phyloP scores from a whole-genome alignment of 2,329 filamentous ascomycete genomes.

The Diaporthe sp. region DNA sequence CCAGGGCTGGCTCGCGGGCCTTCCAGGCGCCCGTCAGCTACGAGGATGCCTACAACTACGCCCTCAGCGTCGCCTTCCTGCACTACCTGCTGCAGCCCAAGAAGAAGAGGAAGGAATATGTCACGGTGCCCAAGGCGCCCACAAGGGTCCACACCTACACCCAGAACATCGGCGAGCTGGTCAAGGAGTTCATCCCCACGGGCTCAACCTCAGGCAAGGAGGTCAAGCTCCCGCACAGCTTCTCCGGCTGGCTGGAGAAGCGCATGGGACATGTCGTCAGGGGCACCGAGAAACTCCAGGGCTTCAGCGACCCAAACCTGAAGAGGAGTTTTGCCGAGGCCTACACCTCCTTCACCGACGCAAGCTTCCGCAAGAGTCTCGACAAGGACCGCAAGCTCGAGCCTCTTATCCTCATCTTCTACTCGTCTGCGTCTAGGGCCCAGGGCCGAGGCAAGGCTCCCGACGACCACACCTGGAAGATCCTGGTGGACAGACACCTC shows the following conservation, averaged over 20 bases:
- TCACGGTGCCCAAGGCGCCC: constrained; percentile 74
- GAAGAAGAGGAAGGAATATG: constrained; percentile 89
- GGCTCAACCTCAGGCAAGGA: constrained; percentile 57
- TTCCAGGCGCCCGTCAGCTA: constrained; percentile 66
- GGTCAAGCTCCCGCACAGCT: constrained; percentile 71
- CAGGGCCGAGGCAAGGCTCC: constrained; percentile 79
- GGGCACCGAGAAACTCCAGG: constrained; percentile 86
- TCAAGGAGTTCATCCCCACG: constrained; percentile 81
- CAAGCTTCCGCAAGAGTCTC: constrained; percentile 88
- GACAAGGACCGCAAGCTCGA: constrained; percentile 95
- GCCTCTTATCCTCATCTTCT: constrained; percentile 95
- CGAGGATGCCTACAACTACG: constrained; percentile 92
- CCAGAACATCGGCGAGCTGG: constrained; percentile 83
- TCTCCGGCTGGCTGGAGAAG: constrained; percentile 71
- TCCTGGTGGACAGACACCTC: constrained; percentile 93
- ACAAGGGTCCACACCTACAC: constrained; percentile 69
- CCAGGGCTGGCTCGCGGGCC: constrained; percentile 61
- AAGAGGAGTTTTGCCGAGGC: constrained; percentile 96
- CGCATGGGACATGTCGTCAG: constrained; percentile 85
- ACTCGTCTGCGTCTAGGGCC: constrained; percentile 93
- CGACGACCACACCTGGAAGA: constrained; percentile 90
- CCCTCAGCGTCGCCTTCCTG: constrained; percentile 90
- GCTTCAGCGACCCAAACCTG: constrained; percentile 90
- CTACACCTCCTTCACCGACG: constrained; percentile 92
- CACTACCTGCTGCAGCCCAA: constrained; percentile 94